phyloP scores from a whole-genome alignment of 495 filamentous ascomycete genomes.

The Tetracladium setigerum region DNA sequence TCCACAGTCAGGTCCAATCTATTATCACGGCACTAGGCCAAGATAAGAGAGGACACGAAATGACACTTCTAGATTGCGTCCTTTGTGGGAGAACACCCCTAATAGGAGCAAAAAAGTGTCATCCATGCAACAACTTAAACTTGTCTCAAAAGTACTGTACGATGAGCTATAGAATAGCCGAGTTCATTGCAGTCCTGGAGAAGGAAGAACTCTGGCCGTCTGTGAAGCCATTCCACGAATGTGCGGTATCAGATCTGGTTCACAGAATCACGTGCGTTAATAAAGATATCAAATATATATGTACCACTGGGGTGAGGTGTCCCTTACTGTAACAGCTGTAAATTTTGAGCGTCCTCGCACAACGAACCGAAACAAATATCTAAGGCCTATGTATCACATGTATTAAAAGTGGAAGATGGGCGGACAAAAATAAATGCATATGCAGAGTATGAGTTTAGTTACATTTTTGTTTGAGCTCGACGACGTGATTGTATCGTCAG shows the following conservation, averaged over 20 bases:
- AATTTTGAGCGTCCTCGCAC: no score
- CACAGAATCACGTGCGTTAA: neutral
- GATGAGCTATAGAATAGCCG: neutral
- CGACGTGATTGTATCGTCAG: no score
- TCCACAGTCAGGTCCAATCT: neutral
- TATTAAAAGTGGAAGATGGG: no score
- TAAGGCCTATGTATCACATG: no score
- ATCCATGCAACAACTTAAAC: neutral
- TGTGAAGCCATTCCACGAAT: neutral
- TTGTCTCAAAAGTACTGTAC: neutral
- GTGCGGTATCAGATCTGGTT: neutral
- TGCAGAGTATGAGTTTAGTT: no score
- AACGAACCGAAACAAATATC: no score
- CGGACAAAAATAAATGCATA: no score
- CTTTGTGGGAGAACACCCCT: neutral
- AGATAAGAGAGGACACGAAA: neutral
- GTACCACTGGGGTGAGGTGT: neutral
- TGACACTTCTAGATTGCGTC: neutral
- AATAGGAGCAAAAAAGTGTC: neutral
- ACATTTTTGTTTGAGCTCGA: no score
- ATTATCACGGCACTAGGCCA: neutral
- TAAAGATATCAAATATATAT: neutral
- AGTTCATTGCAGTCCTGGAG: neutral
- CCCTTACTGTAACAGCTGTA: no score
- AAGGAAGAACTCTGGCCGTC: constrained; percentile 1